Evolutionary conservation across 805 yeast species (phyloP).

Genomic region (Zygotorulaspora sp.): DNA sequence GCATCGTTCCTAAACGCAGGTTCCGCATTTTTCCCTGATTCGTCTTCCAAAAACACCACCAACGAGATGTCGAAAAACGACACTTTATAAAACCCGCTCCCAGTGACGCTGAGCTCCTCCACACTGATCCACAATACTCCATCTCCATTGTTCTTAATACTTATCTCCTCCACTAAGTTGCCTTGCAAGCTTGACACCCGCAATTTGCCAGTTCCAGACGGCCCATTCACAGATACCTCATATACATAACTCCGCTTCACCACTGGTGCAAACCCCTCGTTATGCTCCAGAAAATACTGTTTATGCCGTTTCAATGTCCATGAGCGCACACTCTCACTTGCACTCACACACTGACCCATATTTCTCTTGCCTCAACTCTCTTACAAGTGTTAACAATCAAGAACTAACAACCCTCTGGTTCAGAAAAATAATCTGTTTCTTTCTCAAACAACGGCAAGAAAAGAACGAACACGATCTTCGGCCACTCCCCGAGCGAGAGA

Average conservation of each 20-base stretch:
- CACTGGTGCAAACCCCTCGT: slow-evolving; percentile 1
- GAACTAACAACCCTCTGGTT: no score
- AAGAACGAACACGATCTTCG: no score
- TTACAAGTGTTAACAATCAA: no score
- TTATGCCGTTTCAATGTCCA: background rate
- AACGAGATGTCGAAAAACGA: background rate
- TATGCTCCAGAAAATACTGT: slow-evolving; percentile 7
- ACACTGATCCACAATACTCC: background rate
- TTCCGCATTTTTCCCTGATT: background rate
- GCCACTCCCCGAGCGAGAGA: no score
- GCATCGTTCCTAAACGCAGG: background rate
- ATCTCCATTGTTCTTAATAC: background rate
- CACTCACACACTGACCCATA: slow-evolving; percentile 12
- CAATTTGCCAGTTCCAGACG: background rate
- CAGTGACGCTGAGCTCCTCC: background rate
- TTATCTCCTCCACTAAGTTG: background rate
- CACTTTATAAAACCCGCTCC: background rate
- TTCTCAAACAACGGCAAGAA: no score
- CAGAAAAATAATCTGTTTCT: no score
- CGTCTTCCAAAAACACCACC: background rate
- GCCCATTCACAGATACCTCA: background rate
- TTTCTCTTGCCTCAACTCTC: slow-evolving; percentile 1
- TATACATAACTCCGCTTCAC: background rate
- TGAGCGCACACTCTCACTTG: slow-evolving; percentile 2
- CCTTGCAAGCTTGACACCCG: background rate